phyloP scores from a whole-genome alignment of 148 eudicot genomes.

The Amaranthus palmeri region DNA sequence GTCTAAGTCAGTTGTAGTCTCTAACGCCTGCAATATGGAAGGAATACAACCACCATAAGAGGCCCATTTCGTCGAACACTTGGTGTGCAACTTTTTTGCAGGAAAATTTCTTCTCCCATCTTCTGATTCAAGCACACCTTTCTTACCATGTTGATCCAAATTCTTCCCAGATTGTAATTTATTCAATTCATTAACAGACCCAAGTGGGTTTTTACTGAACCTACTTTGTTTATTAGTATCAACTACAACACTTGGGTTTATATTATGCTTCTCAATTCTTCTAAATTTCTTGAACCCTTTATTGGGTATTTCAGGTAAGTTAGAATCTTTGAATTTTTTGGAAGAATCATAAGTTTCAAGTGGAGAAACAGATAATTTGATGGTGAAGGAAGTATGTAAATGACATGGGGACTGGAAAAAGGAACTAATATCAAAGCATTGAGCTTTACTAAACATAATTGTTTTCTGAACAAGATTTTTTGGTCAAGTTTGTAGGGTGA shows the following conservation, averaged over 20 bases:
- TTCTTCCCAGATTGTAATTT: constrained; percentile 12
- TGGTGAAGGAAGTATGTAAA: constrained; percentile 30
- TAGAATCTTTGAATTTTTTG: constrained; percentile 24
- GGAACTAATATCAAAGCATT: constrained; percentile 38
- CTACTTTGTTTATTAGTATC: constrained; percentile 15
- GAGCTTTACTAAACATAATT: constrained; percentile 45
- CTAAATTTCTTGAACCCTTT: constrained; percentile 25
- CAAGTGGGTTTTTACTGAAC: constrained; percentile 24
- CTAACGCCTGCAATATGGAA: constrained; percentile 55
- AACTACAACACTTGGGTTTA: constrained; percentile 15
- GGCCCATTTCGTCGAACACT: constrained; percentile 70
- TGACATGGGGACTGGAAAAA: constrained; percentile 33
- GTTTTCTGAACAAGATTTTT: background rate
- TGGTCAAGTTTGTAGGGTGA: background rate
- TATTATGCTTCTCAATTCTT: constrained; percentile 21
- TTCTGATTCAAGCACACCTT: constrained; percentile 11
- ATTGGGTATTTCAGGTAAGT: constrained; percentile 22
- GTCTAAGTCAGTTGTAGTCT: constrained; percentile 51
- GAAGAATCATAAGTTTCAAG: constrained; percentile 30
- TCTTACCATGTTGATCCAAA: constrained; percentile 16
- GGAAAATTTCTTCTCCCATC: background rate
- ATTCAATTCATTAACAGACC: constrained; percentile 19
- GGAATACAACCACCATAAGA: constrained; percentile 69
- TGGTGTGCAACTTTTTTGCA: constrained; percentile 42
- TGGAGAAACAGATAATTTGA: constrained; percentile 32